Conservation (phyloP, 2,329 filamentous ascomycete species). For the Clarireedia hainanense region DNA sequence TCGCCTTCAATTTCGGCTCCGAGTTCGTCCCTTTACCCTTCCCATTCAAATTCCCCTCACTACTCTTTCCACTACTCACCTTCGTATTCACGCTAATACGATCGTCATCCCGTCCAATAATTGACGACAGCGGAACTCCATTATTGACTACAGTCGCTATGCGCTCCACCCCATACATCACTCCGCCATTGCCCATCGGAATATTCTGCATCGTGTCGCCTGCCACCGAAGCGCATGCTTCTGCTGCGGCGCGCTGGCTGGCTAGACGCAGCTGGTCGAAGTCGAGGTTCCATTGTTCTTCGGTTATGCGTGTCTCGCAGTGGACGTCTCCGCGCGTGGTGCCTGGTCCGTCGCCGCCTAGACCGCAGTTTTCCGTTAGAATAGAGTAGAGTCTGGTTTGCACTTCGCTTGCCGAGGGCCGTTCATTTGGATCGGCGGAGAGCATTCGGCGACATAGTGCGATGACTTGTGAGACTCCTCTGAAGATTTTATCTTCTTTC, state of each 20-base stretch:
- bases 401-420: constrained; percentile 46
- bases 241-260: constrained; percentile 25
- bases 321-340: constrained; percentile 15
- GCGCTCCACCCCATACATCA: constrained; percentile 22
- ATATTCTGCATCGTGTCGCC: constrained; percentile 6
- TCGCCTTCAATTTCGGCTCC: constrained; percentile 32
- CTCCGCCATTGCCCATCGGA: constrained; percentile 14
- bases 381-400: constrained; percentile 46
- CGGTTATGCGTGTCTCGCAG: constrained; percentile 15
- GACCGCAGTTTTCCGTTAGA: constrained; percentile 31
- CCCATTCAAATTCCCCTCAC: constrained; percentile 22
- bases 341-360: constrained; percentile 2
- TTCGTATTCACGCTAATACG: constrained; percentile 19
- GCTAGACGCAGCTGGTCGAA: constrained; percentile 25
- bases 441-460: constrained; percentile 49
- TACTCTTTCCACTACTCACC: constrained; percentile 21
- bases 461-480: constrained; percentile 44
- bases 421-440: constrained; percentile 40
- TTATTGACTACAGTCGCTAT: constrained; percentile 11
- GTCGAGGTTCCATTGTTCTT: constrained; percentile 20
- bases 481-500: constrained; percentile 39
- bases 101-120: constrained; percentile 11
- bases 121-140: constrained; percentile 3
- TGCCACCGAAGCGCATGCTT: constrained; percentile 25
- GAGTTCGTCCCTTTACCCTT: constrained; percentile 15